Evolutionary conservation across 2,329 filamentous ascomycete genomes (phyloP), one percentile per base, ranked within the genome.

Genomic region (Samsoniella hepiali): DNA sequence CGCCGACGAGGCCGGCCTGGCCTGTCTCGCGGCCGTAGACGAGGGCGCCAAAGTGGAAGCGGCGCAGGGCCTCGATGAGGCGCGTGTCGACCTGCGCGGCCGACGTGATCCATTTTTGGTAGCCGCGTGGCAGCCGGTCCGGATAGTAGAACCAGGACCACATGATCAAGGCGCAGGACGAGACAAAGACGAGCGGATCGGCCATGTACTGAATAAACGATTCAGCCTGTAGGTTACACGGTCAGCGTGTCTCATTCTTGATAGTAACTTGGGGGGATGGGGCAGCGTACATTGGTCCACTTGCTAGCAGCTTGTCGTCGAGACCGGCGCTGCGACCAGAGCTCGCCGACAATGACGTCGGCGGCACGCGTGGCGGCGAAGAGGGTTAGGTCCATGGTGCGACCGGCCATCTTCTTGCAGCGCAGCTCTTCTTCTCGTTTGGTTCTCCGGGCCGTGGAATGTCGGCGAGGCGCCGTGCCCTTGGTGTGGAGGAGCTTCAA

Each of bases 61-160:
- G 84, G 13, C 88, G 88, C 29, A 96, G 84, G 3, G 89, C 89
- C 68, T 90, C 82, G 59, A 95, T 84, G 32, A 96, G 83, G 7
- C 91, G 89, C 15, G 76, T 70, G 72, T 96, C 92, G 27, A 95
- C 86, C 51, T 88, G 82, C 3, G 92, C 91, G 3, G 89, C 90
- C 29, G 88, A 87, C 47, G 83, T 85, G 69, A 96, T 95, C 91
- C 92, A 96, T 72, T 87, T 88, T 69, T 87, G 88, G 77, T 96
- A 96, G 47, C 88, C 82, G 34, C 78, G 81, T 2, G 92, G 92
- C 1, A 96, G 82, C 27, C 85, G 82, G 42, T 85, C 81, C 0
- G 91, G 91, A 10, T 80, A 74, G 77, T 94, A 96, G 73, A 96
- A 88, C 90, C 91, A 96, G 22, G 91, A 84, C 89, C 91, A 94